Conservation (phyloP, 2,329 filamentous ascomycete species). For the Sporothrix inflata region DNA sequence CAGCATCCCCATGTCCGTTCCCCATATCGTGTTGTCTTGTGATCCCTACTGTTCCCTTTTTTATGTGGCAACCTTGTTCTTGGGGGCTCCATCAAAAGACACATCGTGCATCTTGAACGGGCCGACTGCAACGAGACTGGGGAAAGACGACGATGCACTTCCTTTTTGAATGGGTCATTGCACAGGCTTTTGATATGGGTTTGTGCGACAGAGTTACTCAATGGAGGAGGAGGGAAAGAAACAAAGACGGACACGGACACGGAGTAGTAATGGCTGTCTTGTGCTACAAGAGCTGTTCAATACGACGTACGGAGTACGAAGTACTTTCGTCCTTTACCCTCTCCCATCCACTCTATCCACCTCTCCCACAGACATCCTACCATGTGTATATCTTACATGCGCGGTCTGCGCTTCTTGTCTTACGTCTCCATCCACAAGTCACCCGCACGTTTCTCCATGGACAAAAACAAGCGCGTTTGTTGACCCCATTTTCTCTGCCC, state of each 20-base stretch:
- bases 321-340: too few species aligned
- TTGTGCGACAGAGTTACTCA: neutral
- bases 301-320: neutral
- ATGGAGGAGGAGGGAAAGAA: neutral
- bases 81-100: neutral
- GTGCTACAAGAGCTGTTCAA: neutral
- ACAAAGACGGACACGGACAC: neutral
- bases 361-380: too few species aligned
- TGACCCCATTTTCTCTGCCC: constrained; percentile 11
- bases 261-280: neutral
- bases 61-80: neutral
- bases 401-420: constrained; percentile 13
- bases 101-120: neutral
- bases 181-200: neutral
- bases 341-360: too few species aligned
- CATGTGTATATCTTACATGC: too few species aligned
- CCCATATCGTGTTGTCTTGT: neutral
- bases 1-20: neutral
- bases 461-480: constrained; percentile 1
- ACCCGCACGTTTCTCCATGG: neutral
- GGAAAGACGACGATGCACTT: neutral
- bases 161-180: neutral
- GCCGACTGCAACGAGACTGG: constrained; percentile 1
- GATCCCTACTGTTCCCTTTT: neutral
- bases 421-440: neutral